phyloP scores from a whole-genome alignment of 73 alveolate species.

The Stentor roeselii region DNA sequence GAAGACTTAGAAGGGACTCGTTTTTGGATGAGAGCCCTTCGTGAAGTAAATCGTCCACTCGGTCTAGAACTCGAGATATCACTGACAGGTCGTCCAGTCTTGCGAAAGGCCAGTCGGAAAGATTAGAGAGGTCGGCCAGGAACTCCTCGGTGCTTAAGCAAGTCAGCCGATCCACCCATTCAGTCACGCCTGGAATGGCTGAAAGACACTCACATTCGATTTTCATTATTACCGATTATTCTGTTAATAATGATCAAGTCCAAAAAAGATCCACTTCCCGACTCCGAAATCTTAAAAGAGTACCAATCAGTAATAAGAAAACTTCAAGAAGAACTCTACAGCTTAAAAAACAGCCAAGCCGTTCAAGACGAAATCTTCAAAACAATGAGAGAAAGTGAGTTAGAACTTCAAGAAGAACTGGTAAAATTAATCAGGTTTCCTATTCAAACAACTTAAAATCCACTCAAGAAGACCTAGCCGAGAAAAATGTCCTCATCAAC shows the following conservation, averaged over 20 bases:
- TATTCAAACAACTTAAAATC: no score
- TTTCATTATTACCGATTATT: no score
- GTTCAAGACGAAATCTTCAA: neutral
- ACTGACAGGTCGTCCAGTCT: neutral
- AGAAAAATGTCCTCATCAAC: neutral
- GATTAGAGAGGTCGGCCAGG: neutral
- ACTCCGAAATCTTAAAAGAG: neutral
- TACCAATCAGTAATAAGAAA: neutral
- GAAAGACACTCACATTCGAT: neutral
- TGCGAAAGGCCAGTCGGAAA: neutral
- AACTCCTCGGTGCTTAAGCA: neutral
- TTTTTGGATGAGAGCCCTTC: neutral
- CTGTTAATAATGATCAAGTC: no score
- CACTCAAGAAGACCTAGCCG: neutral
- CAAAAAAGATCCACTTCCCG: no score
- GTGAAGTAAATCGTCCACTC: slow-evolving; percentile 1
- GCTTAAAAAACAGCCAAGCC: neutral
- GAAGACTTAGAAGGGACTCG: neutral
- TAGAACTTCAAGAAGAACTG: neutral
- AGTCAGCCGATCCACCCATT: neutral
- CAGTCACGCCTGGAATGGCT: neutral
- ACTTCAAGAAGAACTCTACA: neutral
- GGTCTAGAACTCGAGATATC: slow-evolving; percentile 14
- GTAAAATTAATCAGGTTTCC: neutral
- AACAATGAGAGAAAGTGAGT: neutral